Evolutionary conservation across 768 basidiomycete genomes (phyloP).

Genomic region (Xanthoconium stramineum): DNA sequence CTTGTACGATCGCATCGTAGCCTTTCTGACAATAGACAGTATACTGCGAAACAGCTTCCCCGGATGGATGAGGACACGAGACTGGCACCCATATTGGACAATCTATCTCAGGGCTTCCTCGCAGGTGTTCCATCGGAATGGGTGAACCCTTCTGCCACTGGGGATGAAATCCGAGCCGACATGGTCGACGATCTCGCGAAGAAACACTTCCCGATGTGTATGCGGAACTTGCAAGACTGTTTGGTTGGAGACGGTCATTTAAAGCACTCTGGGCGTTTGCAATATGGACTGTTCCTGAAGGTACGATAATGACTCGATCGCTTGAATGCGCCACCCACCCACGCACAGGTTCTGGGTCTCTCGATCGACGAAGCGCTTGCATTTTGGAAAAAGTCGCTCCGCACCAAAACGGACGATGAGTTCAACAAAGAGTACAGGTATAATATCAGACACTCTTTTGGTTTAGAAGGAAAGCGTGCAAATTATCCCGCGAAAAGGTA

Average conservation of each 20-base stretch:
- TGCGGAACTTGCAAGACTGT: conserved; percentile 84
- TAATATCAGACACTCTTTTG: conserved; percentile 94
- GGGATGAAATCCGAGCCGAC: conserved; percentile 80
- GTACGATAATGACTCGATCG: conserved; percentile 36
- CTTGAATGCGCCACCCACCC: neutral
- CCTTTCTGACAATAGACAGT: conserved; percentile 39
- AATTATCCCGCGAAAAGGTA: conserved; percentile 94
- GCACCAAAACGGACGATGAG: conserved; percentile 77
- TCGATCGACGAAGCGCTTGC: conserved; percentile 90
- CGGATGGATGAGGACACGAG: conserved; percentile 94
- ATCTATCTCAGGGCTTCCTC: conserved; percentile 91
- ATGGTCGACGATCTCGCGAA: conserved; percentile 87
- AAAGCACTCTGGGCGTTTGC: conserved; percentile 87
- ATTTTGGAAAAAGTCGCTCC: conserved; percentile 92
- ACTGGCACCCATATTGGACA: conserved; percentile 81
- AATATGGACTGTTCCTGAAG: conserved; percentile 95
- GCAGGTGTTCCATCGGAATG: conserved; percentile 88
- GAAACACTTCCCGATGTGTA: conserved; percentile 94
- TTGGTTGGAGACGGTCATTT: conserved; percentile 78
- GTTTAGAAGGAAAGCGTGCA: conserved; percentile 89
- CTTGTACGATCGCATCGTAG: neutral
- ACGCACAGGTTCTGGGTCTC: conserved; percentile 76
- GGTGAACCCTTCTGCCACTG: conserved; percentile 50
- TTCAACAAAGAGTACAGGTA: conserved; percentile 98
- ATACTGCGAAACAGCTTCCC: conserved; percentile 82